Percentiles rank a stretch among this genome's conserved stretches.
phyloP scores from a whole-genome alignment of 345 rosid genomes.

The Turnera subulata region DNA sequence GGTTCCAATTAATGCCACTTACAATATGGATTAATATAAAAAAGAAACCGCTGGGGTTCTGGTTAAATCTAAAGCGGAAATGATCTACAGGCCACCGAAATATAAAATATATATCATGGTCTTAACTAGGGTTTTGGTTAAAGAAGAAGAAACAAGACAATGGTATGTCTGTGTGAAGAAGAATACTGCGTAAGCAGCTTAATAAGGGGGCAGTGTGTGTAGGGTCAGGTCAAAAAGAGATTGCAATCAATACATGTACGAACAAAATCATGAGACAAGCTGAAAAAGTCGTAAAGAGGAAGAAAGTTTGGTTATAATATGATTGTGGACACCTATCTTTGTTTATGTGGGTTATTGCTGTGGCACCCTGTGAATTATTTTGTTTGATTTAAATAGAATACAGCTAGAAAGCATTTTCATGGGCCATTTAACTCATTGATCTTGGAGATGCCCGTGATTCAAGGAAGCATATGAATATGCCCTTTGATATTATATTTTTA shows the following conservation, averaged over 20 bases:
- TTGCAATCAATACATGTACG: constrained; percentile 8
- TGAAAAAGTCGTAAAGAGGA: not conserved
- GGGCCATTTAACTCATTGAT: not conserved
- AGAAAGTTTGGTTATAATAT: constrained; percentile 17
- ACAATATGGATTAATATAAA: no score
- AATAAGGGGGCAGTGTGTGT: not conserved
- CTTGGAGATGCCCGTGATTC: not conserved
- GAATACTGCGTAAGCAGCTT: not conserved
- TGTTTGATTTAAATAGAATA: not conserved
- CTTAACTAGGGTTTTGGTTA: no score
- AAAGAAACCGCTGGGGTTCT: no score
- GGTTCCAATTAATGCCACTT: no score
- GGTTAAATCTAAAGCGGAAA: no score
- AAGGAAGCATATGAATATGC: not conserved
- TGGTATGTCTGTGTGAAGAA: not conserved
- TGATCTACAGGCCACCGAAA: no score
- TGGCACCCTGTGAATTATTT: constrained; percentile 11
- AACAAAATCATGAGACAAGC: constrained; percentile 10
- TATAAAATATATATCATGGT: no score
- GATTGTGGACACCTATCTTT: constrained; percentile 13
- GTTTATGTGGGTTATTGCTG: constrained; percentile 11
- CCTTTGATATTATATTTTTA: no score
- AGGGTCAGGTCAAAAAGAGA: constrained; percentile 29
- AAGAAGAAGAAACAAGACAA: not conserved
- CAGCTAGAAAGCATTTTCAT: not conserved